Base-by-base conservation (phyloP, 2,329 filamentous ascomycete genomes). In the Ceratocystis alfenasii region DNA sequence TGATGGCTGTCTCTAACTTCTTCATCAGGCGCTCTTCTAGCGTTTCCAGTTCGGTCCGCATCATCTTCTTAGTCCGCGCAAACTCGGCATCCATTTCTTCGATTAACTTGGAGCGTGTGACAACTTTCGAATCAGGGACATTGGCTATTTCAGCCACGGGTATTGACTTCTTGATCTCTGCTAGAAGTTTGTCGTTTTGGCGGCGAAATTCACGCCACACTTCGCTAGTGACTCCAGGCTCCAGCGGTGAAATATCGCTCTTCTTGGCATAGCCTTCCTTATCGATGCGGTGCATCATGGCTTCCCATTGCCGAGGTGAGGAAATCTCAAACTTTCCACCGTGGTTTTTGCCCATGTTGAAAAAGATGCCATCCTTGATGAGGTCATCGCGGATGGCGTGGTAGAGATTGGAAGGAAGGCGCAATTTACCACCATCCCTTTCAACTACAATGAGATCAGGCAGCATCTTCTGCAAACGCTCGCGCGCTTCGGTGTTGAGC, bases 331-430 rank as follows among this genome's bases (percentile, higher is more conserved):
- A 75, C 22, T 57, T 68, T n/a, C 72, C 73, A 17, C 76, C 71
- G 1, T 73, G 71, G 2, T 74, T 72, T 36, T 76, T 75, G 45
- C 81, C 75, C 2, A 83, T 70, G 2, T 75, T 79, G 46, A 83
- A 71, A 48, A 84, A 76, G 36, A 75, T 74, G 1, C 75, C 75
- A 55, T 83, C 81, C 1, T 75, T 73, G 22, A 75, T 75, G 61
- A 88, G 80, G 66, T 80, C 77, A 64, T 81, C 79, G 28, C 78
- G 77, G 7, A 90, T 72, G 0, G 86, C 87, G 66, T 83, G 77
- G 81, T 84, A 90, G 68, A 90, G 88, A 2, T 84, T 79, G 28
- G 82, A 77, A 0, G 81, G 75, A 25, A 81, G 74, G 0, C 77
- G 74, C 8, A 80, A 78, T 15, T 85, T 86, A 36, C 81, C 73